Evolutionary conservation across 768 basidiomycete genomes (phyloP).

Genomic region (Kwoniella dendrophila): DNA sequence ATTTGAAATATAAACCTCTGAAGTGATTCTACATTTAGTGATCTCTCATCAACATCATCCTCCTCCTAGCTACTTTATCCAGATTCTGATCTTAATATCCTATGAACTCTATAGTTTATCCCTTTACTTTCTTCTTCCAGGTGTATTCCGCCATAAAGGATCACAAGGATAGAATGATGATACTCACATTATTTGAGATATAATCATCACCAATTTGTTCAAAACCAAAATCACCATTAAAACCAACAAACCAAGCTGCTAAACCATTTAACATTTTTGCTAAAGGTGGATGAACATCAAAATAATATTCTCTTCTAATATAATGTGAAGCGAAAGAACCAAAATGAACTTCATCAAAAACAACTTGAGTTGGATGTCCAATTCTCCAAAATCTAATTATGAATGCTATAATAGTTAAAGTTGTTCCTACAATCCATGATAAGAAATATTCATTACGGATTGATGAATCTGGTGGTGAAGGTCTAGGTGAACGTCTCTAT

Average conservation of each 20-base stretch:
- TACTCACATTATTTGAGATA: slow-evolving; percentile 66
- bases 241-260: slow-evolving; percentile 95
- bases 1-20: no score
- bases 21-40: no score
- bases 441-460: slow-evolving; percentile 30
- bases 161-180: neutral
- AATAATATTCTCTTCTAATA: slow-evolving; percentile 90
- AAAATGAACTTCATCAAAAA: slow-evolving; percentile 98
- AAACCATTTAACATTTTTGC: slow-evolving; percentile 93
- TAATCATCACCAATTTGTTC: slow-evolving; percentile 95
- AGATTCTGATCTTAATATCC: no score
- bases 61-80: no score
- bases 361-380: slow-evolving; percentile 89
- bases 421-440: slow-evolving; percentile 27
- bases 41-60: no score
- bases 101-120: no score
- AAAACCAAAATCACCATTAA: slow-evolving; percentile 90
- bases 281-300: slow-evolving; percentile 97
- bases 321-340: slow-evolving; percentile 98
- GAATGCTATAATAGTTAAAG: slow-evolving; percentile 71
- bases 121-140: no score
- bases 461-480: slow-evolving; percentile 8
- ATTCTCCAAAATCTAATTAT: slow-evolving; percentile 90
- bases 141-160: neutral
- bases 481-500: slow-evolving; percentile 24